Evolutionary conservation across 208 protist species (phyloP).

Genomic region (Wallacemonas collosoma): DNA sequence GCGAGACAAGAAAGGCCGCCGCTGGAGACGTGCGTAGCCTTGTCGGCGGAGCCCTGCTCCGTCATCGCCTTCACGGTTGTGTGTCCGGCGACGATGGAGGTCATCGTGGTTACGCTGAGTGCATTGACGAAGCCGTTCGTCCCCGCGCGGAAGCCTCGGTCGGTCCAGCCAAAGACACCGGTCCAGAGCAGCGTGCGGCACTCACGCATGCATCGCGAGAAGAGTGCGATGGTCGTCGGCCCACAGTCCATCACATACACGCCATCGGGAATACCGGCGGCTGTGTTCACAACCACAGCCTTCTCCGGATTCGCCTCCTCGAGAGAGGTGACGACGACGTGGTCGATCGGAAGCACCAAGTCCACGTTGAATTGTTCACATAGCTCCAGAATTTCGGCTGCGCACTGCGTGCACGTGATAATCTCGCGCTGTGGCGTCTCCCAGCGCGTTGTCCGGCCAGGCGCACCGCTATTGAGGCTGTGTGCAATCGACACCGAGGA

Average conservation of each 20-base stretch:
- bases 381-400: constrained; percentile 87
- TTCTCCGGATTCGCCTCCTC: constrained; percentile 21
- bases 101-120: constrained; percentile 47
- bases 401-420: constrained; percentile 60
- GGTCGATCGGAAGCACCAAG: constrained; percentile 96
- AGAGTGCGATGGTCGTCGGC: constrained; percentile 74
- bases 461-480: constrained; percentile 4
- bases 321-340: constrained; percentile 72
- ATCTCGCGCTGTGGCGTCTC: constrained; percentile 19
- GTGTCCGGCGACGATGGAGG: constrained; percentile 64
- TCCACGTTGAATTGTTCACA: constrained; percentile 94
- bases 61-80: constrained; percentile 46
- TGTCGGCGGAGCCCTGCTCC: constrained; percentile 36
- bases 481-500: constrained; percentile 9
- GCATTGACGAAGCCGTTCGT: constrained; percentile 61
- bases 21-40: constrained; percentile 96
- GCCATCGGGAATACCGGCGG: constrained; percentile 49
- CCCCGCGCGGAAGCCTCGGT: constrained; percentile 92
- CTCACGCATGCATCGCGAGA: constrained; percentile 69
- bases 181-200: constrained; percentile 96
- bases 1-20: constrained; percentile 98
- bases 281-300: constrained; percentile 42
- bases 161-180: constrained; percentile 89
- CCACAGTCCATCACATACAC: constrained; percentile 94
- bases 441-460: not conserved